Percentiles rank a stretch among this genome's conserved stretches.
These are phyloP conservation scores for Microstegium vimineum DNA, from an alignment of 176 grass and related monocot species.

Conservation along the genomic window DNA sequence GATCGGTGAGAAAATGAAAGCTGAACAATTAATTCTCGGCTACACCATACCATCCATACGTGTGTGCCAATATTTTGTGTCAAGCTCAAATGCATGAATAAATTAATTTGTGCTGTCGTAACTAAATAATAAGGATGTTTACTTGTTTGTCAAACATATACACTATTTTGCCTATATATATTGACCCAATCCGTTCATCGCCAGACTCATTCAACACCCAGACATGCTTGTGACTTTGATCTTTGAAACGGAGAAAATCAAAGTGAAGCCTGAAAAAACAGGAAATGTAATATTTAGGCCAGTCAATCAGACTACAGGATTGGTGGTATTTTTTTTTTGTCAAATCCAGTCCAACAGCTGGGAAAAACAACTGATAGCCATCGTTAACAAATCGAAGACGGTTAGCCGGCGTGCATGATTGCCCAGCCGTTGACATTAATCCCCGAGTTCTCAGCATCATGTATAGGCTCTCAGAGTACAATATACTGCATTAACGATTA, in stretches of 20 bases:
- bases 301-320: neutral
- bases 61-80: neutral
- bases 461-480: neutral
- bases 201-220: neutral
- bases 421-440: neutral
- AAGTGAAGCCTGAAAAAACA: neutral
- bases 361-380: neutral
- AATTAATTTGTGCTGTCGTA: neutral
- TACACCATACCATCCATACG: neutral
- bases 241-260: neutral
- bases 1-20: neutral
- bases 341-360: neutral
- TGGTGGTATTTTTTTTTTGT: neutral
- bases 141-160: neutral
- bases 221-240: neutral
- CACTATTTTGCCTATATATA: neutral
- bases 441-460: neutral
- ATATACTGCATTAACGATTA: neutral
- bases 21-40: neutral
- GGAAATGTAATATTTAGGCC: neutral
- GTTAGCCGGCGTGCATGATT: neutral
- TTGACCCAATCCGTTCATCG: neutral
- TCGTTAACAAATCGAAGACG: neutral
- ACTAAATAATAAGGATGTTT: neutral
- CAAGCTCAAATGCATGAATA: neutral